Base-by-base conservation (phyloP, 139 green algal genomes). In the Closterium sp. region DNA sequence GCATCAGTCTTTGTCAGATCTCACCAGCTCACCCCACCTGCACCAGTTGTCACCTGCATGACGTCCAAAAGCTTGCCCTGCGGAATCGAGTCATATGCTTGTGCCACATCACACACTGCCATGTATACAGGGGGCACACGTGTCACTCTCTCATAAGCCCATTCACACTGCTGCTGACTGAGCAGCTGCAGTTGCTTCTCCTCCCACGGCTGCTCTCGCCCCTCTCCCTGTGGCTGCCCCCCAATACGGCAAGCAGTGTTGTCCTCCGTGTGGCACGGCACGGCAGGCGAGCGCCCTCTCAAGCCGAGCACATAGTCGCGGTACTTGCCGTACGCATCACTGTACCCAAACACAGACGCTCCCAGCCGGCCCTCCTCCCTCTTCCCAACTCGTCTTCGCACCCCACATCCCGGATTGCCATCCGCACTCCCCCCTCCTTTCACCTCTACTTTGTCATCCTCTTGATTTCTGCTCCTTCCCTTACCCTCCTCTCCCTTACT, bases 31-130 rank as follows among this genome's bases (percentile, higher is more conserved):
- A 69, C 1, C 43, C 43, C 23, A 69, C 9, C 43, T 69, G 43
- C 43, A 28, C 43, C 0, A 25, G 12, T 28, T 28, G 9, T 69
- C 43, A 69, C 89, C 89, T 91, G 43, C 36, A 91, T 31, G n/a
- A 91, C 31, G 1, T 31, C 28, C 28, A 38, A 89, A 21, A 93
- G 86, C 90, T 93, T 93, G 4, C 34, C 81, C 16, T 93, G 91
- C 31, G 23, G 32, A 93, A 99, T 91, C 85, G 92, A 92, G 93
- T 99, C 97, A 94, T 98, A 99, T 0, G 97, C 97, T 3, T 92
- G 89, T 19, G 91, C 95, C 21, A 98, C 92, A 85, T 98, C 97
- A 34, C 95, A 95, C 35, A 90, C 95, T 33, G 97, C 94, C 12
- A 98, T 90, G 95, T 95, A 97, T 0, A 95, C 90, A n/a, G 35